A percentile compares a stretch with the other conserved stretches of the same genome.
Conservation (phyloP, 345 rosid genomes). For the Ceriops zippeliana region DNA sequence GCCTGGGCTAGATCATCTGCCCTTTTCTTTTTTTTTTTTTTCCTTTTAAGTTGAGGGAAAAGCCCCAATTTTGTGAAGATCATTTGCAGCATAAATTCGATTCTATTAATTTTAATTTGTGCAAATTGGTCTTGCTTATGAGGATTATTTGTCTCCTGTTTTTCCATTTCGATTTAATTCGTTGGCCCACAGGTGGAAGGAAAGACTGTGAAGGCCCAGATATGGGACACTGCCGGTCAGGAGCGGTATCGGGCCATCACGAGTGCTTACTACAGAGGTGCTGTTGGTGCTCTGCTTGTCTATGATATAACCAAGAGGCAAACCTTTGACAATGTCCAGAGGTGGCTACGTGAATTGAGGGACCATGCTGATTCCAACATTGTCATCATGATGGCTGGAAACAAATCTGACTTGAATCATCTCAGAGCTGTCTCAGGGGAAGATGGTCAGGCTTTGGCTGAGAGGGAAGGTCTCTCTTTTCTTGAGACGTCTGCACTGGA, state of each 20-base stretch:
- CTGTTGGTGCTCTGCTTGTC: conserved; percentile 34
- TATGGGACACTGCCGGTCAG: conserved; percentile 34
- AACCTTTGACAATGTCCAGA: conserved; percentile 27
- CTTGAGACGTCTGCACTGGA: conserved; percentile 32
- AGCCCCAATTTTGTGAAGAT: too few relatives aligned
- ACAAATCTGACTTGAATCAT: conserved; percentile 32
- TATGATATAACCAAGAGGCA: conserved; percentile 35
- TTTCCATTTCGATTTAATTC: background rate
- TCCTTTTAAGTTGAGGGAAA: too few relatives aligned
- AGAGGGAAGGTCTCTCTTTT: conserved; percentile 30
- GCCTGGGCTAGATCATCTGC: too few relatives aligned
- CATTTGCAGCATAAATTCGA: too few relatives aligned
- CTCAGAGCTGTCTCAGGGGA: conserved; percentile 25
- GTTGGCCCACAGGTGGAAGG: conserved; percentile 24
- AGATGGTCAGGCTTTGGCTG: conserved; percentile 29
- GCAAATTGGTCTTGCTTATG: background rate
- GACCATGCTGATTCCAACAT: conserved; percentile 33
- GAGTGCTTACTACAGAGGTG: conserved; percentile 32
- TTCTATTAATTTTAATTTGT: background rate
- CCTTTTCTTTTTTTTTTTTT: too few relatives aligned
- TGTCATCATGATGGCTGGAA: conserved; percentile 36
- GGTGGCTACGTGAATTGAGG: conserved; percentile 34
- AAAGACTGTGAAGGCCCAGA: conserved; percentile 32
- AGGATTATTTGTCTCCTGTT: background rate
- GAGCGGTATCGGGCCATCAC: conserved; percentile 31